Evolutionary conservation across 2,329 filamentous ascomycete genomes (phyloP), one percentile per base, ranked within the genome.

Genomic region (Epicoccum sorghinum): DNA sequence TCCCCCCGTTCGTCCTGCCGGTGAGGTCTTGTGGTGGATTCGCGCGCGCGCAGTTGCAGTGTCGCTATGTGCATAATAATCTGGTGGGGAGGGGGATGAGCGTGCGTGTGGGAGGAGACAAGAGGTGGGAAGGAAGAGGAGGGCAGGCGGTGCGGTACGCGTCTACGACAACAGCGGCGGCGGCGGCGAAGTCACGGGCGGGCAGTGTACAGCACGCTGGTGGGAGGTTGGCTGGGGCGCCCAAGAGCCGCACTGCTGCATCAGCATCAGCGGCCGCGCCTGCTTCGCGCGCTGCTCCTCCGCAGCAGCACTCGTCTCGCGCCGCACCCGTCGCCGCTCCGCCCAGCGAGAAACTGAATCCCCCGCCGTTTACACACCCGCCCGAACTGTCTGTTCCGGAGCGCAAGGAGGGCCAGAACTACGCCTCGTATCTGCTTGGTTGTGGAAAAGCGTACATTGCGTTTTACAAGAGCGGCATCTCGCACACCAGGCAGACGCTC

Each of bases 381-480:
- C 86, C 90, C 0, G 80, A 83, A 0, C 81, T 96, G 58, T 72
- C 80, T 38, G 78, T 90, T 2, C 90, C 90, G 6, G 70, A 74
- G 4, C 82, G 85, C 47, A 71, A 79, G 14, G 68, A 80, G 18
- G 67, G 75, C 7, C 72, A 82, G 27, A 76, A 77, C 25, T 68
- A 77, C 18, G 70, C 83, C 50, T 74, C 75, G 14, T 84, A 89
- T 77, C 79, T 85, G 58, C 83, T 84, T 67, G 71, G 76, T 38
- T 77, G 87, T 25, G 93, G 91, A 58, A 89, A 89, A 71, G 86
- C 89, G 46, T 96, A 96, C 75, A 65, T 89, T 8, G 75, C 76
- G 32, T 98, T 98, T 83, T 98, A 97, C 85, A 96, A 95, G 77
- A 82, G 85, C 1, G 93, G 93, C 14, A 76, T 96, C 29, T 86